Evolutionary conservation across 2,329 filamentous ascomycete genomes (phyloP), one percentile per base, ranked within the genome.

Genomic region (Ustulina deusta): DNA sequence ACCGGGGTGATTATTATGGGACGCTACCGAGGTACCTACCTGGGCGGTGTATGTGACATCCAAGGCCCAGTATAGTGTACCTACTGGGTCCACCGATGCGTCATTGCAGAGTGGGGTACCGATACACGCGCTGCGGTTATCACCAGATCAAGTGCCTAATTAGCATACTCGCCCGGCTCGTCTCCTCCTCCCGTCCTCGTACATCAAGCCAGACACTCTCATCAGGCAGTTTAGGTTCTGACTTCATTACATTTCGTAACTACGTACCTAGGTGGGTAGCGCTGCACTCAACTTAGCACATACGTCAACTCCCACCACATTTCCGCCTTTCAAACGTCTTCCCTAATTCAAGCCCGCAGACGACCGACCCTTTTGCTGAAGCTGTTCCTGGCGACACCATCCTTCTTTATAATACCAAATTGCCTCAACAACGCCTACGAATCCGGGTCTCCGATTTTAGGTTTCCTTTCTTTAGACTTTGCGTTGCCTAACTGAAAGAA

Each of bases 1-100:
- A 74, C 76, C 76, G 22, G 74, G 76, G 74, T 75, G 76, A 78
- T 71, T 69, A 62, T 55, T 57, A 34, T 54, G 25, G 32, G 60
- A 38, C 36, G 29, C n/a, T 32, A 13, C 36, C n/a, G 29, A 40
- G 25, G 49, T 44, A 61, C 46, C 36, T 29, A 42, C n/a, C 44
- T 27, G 22, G 44, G 22, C n/a, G 20, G 6, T 10, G n/a, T n/a
- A n/a, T n/a, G n/a, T n/a, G n/a, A n/a, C n/a, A n/a, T n/a, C n/a
- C n/a, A n/a, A n/a, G n/a, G n/a, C n/a, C n/a, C n/a, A n/a, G n/a
- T n/a, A n/a, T n/a, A n/a, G n/a, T n/a, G 25, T 32, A 42, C 20
- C 15, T 32, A 46, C 40, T 44, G 52, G 66, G 48, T 11, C 58
- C 61, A 65, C 58, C 20, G 29, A 49, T 69, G 63, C 66, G 66